Evolutionary conservation across 2,329 filamentous ascomycete genomes (phyloP).

Genomic region (Arthrobotrys conoides): DNA sequence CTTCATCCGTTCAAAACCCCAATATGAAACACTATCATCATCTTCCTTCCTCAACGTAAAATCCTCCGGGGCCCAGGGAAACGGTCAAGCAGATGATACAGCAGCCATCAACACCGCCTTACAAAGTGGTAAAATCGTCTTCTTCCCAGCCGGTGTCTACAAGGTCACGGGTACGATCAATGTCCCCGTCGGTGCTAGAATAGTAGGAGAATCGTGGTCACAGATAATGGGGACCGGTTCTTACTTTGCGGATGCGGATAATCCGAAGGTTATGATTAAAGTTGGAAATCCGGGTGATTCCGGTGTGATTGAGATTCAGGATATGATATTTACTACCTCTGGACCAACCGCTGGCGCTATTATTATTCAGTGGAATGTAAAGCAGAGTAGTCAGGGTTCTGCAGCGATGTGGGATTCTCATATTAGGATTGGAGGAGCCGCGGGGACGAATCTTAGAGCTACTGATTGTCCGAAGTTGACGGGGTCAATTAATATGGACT

Average conservation of each 20-base stretch:
- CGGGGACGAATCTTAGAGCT: slow-evolving; percentile 84
- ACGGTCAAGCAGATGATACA: slow-evolving; percentile 91
- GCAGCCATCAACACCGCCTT: slow-evolving; percentile 81
- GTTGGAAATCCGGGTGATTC: slow-evolving; percentile 76
- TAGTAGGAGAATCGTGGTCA: slow-evolving; percentile 67
- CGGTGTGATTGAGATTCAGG: slow-evolving; percentile 78
- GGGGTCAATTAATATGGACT: slow-evolving; percentile 76
- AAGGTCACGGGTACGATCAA: slow-evolving; percentile 70
- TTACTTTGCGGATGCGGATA: slow-evolving; percentile 52
- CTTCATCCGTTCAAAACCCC: slow-evolving; percentile 87
- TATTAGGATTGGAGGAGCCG: slow-evolving; percentile 87
- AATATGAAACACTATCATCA: slow-evolving; percentile 79
- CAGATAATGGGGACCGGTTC: slow-evolving; percentile 64
- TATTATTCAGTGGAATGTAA: slow-evolving; percentile 81
- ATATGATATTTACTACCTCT: slow-evolving; percentile 79
- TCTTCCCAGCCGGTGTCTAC: slow-evolving; percentile 70
- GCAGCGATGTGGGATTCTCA: slow-evolving; percentile 88
- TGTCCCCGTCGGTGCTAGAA: slow-evolving; percentile 68
- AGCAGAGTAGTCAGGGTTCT: slow-evolving; percentile 67
- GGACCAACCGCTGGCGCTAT: slow-evolving; percentile 78
- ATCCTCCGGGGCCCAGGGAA: slow-evolving; percentile 82
- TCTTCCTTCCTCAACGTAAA: slow-evolving; percentile 74
- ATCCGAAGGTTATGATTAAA: slow-evolving; percentile 72
- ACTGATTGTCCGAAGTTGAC: slow-evolving; percentile 81
- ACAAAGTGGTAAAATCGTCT: slow-evolving; percentile 71